Conservation (phyloP, 2,329 filamentous ascomycete genomes). For the Cordyceps javanica region DNA sequence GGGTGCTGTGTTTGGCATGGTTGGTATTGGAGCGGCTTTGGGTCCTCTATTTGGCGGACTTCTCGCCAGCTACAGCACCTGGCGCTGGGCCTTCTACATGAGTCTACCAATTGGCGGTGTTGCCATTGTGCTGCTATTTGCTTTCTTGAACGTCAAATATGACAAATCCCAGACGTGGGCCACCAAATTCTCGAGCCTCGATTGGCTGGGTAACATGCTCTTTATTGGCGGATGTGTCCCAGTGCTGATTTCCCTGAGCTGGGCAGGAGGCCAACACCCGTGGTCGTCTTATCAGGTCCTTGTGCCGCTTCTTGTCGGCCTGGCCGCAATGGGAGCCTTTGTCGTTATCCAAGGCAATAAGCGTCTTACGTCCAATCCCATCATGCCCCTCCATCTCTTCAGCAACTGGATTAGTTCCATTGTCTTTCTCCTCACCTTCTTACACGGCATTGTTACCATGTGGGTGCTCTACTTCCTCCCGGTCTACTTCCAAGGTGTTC, state of each 20-base stretch:
- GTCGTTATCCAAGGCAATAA: conserved; percentile 26
- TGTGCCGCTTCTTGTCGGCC: conserved; percentile 40
- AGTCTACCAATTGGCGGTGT: conserved; percentile 27
- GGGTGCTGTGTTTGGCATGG: conserved; percentile 23
- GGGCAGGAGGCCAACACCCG: conserved; percentile 43
- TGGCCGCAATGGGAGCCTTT: conserved; percentile 30
- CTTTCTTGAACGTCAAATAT: conserved; percentile 21
- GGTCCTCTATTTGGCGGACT: conserved; percentile 28
- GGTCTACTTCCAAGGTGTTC: conserved; percentile 42
- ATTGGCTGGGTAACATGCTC: conserved; percentile 35
- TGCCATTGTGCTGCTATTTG: conserved; percentile 17
- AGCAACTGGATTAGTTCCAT: conserved; percentile 31
- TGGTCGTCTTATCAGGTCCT: conserved; percentile 44
- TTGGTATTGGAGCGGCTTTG: conserved; percentile 27
- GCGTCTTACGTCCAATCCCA: conserved; percentile 22
- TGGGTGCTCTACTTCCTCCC: conserved; percentile 38
- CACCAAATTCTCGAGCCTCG: conserved; percentile 23
- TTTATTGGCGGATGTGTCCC: conserved; percentile 30
- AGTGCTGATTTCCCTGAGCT: conserved; percentile 45
- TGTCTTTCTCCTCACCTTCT: conserved; percentile 17
- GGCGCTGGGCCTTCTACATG: conserved; percentile 42
- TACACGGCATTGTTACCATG: conserved; percentile 23
- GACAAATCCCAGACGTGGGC: conserved; percentile 14
- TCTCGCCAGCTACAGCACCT: conserved; percentile 24
- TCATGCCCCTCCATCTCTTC: conserved; percentile 40